These are phyloP conservation scores for Lepidopterella palustris DNA, from an alignment of 495 filamentous ascomycete genomes.

Conservation along the genomic window DNA sequence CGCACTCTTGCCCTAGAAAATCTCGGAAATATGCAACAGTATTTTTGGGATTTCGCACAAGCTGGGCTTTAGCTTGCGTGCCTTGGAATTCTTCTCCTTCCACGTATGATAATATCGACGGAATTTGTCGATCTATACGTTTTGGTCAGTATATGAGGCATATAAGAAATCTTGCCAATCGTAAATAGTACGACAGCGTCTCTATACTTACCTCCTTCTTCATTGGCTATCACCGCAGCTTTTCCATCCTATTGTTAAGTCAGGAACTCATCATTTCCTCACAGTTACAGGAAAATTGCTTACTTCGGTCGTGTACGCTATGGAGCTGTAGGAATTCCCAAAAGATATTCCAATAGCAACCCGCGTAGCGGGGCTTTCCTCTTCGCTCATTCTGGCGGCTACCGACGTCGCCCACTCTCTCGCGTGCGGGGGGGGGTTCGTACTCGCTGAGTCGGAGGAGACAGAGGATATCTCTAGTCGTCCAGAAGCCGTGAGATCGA, in stretches of 20 bases:
- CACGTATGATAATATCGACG: conserved; percentile 87
- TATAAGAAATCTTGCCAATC: neutral
- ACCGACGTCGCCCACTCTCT: neutral
- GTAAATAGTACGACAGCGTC: no score
- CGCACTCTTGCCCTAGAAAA: conserved; percentile 85
- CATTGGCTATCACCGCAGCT: conserved; percentile 96
- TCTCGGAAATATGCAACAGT: conserved; percentile 95
- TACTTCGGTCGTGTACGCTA: conserved; percentile 72
- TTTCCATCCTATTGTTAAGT: conserved; percentile 68
- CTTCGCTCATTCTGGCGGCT: conserved; percentile 47
- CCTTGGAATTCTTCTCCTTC: conserved; percentile 95
- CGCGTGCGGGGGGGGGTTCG: neutral
- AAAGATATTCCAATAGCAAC: conserved; percentile 92
- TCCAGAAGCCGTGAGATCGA: no score
- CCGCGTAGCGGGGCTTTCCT: conserved; percentile 46
- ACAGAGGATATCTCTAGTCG: neutral
- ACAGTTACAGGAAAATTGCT: conserved; percentile 27
- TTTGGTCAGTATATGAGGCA: conserved; percentile 3
- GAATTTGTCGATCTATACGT: conserved; percentile 86
- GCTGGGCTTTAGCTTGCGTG: conserved; percentile 85
- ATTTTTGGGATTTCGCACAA: conserved; percentile 85
- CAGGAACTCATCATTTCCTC: neutral
- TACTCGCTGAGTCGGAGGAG: neutral
- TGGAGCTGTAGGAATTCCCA: conserved; percentile 96
- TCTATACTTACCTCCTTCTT: conserved; percentile 84